Evolutionary conservation across 257 asterid species (phyloP).

Genomic region (Solanum corneliomulleri): DNA sequence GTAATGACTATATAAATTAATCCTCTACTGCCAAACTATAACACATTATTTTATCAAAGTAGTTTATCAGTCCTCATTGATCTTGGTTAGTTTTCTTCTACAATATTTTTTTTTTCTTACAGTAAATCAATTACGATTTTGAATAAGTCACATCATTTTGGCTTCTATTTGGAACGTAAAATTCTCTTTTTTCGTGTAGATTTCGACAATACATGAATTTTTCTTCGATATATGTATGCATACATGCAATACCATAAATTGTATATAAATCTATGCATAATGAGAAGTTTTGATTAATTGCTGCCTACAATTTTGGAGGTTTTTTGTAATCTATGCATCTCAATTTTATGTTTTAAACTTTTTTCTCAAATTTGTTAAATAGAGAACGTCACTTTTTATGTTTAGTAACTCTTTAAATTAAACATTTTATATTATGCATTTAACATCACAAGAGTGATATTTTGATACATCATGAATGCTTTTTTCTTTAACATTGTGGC

Average conservation of each 20-base stretch:
- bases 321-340: background rate
- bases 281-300: background rate
- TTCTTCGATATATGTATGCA: background rate
- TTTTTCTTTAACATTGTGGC: no score
- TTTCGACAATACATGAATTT: background rate
- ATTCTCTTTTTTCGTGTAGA: background rate
- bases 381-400: background rate
- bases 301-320: background rate
- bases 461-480: background rate
- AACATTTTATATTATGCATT: background rate
- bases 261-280: background rate
- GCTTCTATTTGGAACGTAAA: background rate
- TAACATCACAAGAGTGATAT: background rate
- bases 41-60: background rate
- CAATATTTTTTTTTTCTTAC: background rate
- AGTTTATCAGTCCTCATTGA: background rate
- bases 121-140: background rate
- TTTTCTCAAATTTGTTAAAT: background rate
- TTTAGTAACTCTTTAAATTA: background rate
- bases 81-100: background rate
- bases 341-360: background rate
- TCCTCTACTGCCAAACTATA: background rate
- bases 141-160: background rate
- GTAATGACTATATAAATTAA: background rate
- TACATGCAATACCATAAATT: background rate